Base-by-base conservation (phyloP, 768 basidiomycete species). In the Mycena maculata region DNA sequence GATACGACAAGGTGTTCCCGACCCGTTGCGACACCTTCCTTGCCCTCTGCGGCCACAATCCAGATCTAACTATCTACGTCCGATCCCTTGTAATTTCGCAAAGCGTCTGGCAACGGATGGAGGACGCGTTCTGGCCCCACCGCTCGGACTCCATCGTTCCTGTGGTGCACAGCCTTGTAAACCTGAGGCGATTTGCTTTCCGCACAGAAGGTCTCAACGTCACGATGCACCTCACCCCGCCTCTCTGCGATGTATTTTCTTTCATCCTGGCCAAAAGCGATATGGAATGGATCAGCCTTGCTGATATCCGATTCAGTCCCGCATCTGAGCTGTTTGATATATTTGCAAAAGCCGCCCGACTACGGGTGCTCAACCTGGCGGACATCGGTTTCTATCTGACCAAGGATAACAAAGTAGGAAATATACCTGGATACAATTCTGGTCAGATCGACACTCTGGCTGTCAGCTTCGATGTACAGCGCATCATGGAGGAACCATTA, bases 381-480 rank as follows among this genome's bases (percentile, higher is more conserved):
- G 39, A 52, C 11, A 22, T 52, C 27, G 23, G 0, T 5, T 2
- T 60, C 16, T 13, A 49, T 31, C 36, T 48, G 3, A 10, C 1
- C 2, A 31, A 52, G 0, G 39, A 53, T 15, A 7, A 7, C 33
- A 13, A 36, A 36, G n/a, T n/a, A n/a, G n/a, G n/a, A n/a, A n/a
- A n/a, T n/a, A 9, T 52, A 1, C 27, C 59, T 1, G 60, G 50
- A 44, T 53, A 52, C 23, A 13, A 3, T 15, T 49, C 60, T 9
- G 11, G 28, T 20, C 48, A 15, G 49, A 53, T 61, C 11, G 60
- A 61, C 30, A 61, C 41, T 18, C 49, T 61, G 3, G 60, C 45
- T 18, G 39, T 61, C 50, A 27, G 60, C 48, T 61, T 61, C 22
- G 60, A 61, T 23, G n/a, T 30, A 20, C 47, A 28, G 9, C 27